Percentiles rank a stretch among this genome's conserved stretches.
These are phyloP conservation scores for Pseudogymnoascus sp. DNA, from an alignment of 2,329 filamentous ascomycete species.

Conservation along the genomic window DNA sequence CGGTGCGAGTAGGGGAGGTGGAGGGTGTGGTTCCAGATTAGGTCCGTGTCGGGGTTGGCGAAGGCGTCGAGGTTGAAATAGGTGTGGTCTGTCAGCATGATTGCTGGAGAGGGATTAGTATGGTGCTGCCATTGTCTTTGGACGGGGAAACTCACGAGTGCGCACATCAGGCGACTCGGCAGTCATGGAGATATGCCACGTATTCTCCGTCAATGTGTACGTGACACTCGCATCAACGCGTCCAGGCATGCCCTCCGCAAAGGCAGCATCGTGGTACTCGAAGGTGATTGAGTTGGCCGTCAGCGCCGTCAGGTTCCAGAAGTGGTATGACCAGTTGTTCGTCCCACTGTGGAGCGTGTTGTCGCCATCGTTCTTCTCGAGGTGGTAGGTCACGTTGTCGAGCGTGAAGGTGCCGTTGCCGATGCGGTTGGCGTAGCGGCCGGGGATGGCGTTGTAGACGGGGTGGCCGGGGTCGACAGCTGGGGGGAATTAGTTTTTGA, in stretches of 20 bases:
- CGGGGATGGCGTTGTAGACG: conserved; percentile 54
- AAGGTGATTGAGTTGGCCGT: conserved; percentile 56
- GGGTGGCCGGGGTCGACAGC: conserved; percentile 44
- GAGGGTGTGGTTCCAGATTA: conserved; percentile 56
- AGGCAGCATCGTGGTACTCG: conserved; percentile 51
- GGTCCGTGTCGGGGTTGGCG: conserved; percentile 47
- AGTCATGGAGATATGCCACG: conserved; percentile 54
- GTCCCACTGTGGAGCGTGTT: conserved; percentile 53
- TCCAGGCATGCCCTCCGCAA: conserved; percentile 54
- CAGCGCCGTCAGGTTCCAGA: conserved; percentile 52
- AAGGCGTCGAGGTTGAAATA: conserved; percentile 65
- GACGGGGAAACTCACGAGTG: conserved; percentile 34
- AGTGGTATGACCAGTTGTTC: conserved; percentile 56
- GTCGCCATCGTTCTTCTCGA: conserved; percentile 46
- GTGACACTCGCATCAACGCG: conserved; percentile 54
- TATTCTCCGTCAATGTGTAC: conserved; percentile 50
- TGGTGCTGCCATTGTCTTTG: neutral
- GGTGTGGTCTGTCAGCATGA: conserved; percentile 59
- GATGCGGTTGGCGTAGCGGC: conserved; percentile 59
- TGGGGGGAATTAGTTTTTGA: neutral
- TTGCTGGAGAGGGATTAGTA: conserved; percentile 29
- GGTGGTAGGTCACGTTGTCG: conserved; percentile 45
- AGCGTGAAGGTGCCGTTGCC: conserved; percentile 48
- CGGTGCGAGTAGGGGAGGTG: conserved; percentile 54
- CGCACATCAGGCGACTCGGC: conserved; percentile 33